phyloP scores from a whole-genome alignment of 805 yeast genomes.

The Danielia oregonensis region DNA sequence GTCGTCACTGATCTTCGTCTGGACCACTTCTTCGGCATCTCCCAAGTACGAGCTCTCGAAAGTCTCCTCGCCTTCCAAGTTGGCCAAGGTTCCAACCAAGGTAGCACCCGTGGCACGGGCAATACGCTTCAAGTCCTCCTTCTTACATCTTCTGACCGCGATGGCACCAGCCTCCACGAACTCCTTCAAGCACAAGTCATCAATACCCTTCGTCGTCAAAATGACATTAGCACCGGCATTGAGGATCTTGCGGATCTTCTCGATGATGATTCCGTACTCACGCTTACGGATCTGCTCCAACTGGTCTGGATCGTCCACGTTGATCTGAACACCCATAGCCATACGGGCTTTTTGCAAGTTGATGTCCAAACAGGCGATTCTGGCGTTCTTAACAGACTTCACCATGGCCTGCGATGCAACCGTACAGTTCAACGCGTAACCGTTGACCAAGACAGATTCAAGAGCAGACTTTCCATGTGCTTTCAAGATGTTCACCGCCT shows the following conservation, averaged over 20 bases:
- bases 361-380: constrained; percentile 84
- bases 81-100: constrained; percentile 78
- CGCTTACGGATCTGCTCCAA: constrained; percentile 87
- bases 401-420: constrained; percentile 97
- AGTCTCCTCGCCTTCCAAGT: constrained; percentile 93
- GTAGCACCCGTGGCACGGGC: constrained; percentile 99
- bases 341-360: constrained; percentile 93
- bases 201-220: constrained; percentile 91
- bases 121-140: constrained; percentile 93
- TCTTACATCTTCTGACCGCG: constrained; percentile 96
- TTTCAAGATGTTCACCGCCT: constrained; percentile 92
- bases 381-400: constrained; percentile 63
- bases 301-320: constrained; percentile 96
- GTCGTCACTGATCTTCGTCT: constrained; percentile 89
- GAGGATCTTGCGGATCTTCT: constrained; percentile 76
- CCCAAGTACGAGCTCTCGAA: constrained; percentile 85
- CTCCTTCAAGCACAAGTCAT: constrained; percentile 85
- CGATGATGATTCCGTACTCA: constrained; percentile 81
- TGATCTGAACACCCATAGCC: constrained; percentile 98
- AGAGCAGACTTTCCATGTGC: constrained; percentile 93
- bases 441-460: constrained; percentile 84
- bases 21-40: constrained; percentile 83
- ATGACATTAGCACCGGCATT: constrained; percentile 91
- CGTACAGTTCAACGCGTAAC: constrained; percentile 95
- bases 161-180: constrained; percentile 88